Evolutionary conservation across 176 grass and related monocot species (phyloP).

Genomic region (Phyllostachys edulis): DNA sequence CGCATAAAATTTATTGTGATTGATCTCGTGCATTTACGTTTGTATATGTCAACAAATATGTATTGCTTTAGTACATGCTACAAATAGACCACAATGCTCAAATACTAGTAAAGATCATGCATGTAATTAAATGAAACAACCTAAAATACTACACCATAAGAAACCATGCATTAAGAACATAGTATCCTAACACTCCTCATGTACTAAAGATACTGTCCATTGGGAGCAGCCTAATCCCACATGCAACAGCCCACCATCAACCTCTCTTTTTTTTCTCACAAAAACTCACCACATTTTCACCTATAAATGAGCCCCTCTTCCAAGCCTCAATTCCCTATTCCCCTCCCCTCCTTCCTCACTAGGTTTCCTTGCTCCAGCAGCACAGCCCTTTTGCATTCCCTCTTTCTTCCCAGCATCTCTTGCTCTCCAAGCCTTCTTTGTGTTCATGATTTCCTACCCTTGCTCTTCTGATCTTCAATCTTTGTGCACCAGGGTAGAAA

Average conservation of each 20-base stretch:
- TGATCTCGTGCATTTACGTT: too few relatives aligned
- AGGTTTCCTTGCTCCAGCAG: slow-evolving; percentile 18
- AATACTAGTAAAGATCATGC: too few relatives aligned
- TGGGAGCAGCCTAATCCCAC: too few relatives aligned
- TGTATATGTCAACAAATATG: too few relatives aligned
- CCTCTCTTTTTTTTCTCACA: background rate
- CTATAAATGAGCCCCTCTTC: slow-evolving; percentile 71
- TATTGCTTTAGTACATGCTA: too few relatives aligned
- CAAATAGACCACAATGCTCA: too few relatives aligned
- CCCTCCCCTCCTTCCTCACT: slow-evolving; percentile 30
- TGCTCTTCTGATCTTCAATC: background rate
- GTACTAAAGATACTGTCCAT: too few relatives aligned
- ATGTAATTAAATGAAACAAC: too few relatives aligned
- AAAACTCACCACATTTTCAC: background rate
- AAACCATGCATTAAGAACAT: too few relatives aligned
- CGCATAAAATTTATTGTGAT: too few relatives aligned
- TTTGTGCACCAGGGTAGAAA: background rate
- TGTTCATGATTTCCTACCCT: background rate
- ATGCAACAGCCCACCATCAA: slow-evolving; percentile 7
- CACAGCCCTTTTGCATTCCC: background rate
- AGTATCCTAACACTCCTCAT: too few relatives aligned
- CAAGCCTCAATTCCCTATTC: slow-evolving; percentile 67
- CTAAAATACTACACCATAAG: too few relatives aligned
- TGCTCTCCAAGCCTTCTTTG: background rate
- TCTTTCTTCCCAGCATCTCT: background rate